A percentile compares a stretch with the other conserved stretches of the same genome.
Evolutionary conservation across 352 stramenopile species (phyloP).

Genomic region (Pythium rhizo-oryzae): DNA sequence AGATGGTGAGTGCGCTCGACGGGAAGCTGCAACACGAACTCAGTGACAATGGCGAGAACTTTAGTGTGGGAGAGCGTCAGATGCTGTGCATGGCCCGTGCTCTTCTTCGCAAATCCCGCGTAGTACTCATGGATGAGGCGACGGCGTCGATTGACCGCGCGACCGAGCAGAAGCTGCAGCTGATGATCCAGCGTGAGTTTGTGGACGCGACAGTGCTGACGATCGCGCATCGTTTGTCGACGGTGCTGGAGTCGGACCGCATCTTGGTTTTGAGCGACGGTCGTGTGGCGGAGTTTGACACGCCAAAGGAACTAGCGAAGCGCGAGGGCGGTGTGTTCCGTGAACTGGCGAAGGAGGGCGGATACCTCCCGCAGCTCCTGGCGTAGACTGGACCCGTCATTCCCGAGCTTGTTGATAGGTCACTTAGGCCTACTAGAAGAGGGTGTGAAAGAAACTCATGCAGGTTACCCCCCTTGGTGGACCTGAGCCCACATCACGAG

Average conservation of each 20-base stretch:
- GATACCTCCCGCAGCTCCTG: conserved; percentile 25
- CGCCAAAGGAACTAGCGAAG: conserved; percentile 37
- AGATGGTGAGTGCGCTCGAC: conserved; percentile 26
- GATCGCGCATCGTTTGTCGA: conserved; percentile 94
- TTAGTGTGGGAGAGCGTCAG: conserved; percentile 92
- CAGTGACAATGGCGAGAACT: conserved; percentile 90
- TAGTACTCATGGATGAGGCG: conserved; percentile 96
- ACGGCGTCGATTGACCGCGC: conserved; percentile 73
- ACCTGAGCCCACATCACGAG: no score
- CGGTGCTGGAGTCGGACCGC: conserved; percentile 90
- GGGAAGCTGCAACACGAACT: conserved; percentile 27
- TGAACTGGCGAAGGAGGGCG: conserved; percentile 35
- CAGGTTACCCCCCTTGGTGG: no score
- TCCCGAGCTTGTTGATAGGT: no score
- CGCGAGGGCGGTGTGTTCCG: conserved; percentile 27
- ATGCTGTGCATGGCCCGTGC: conserved; percentile 39
- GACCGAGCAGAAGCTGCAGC: conserved; percentile 68
- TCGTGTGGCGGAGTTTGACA: conserved; percentile 85
- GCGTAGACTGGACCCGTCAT: neutral
- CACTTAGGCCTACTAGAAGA: no score
- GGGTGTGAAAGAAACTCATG: no score
- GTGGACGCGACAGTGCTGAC: conserved; percentile 88
- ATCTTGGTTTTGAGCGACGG: conserved; percentile 91
- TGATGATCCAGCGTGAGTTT: conserved; percentile 90
- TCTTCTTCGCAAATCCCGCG: conserved; percentile 49